Base-by-base conservation (phyloP, 1,284 basidiomycete species). In the Leccinum insigne region DNA sequence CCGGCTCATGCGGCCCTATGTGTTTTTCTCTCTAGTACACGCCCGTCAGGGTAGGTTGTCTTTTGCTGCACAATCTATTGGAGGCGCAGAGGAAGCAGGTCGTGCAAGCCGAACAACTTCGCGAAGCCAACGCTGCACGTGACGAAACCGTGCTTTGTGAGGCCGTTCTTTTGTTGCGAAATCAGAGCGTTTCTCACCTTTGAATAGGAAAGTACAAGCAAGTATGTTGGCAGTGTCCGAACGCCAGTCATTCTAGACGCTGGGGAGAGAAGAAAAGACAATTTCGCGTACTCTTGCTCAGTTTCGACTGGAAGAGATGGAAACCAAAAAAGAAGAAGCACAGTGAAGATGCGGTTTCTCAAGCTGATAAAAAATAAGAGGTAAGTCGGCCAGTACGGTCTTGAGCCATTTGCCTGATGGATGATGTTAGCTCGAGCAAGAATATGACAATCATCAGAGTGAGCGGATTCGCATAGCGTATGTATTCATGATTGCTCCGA, bases 211-310 rank as follows among this genome's bases (percentile, higher is more conserved):
- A 81, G 88, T 89, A 0, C 80, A 84, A 26, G 91, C 95, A 6
- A 93, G 89, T 67, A 80, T 91, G 2, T 85, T 91, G 54, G 95
- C 93, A 1, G 89, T 96, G 1, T 85, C 90, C 42, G 96, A 99
- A 76, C 91, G 98, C 1, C 95, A 98, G 75, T 83, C 89, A 23
- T 84, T 98, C 5, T 94, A 96, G 69, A 86, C 86, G 0, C 83
- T 96, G 2, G 83, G 83, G n/a, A 88, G 95, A 66, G 94, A 98
- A 64, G 89, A 92, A 71, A 95, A 96, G 77, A 90, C 88, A 1
- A 77, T 88, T 2, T 77, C 82, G 6, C 88, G 94, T 44, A 82
- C 87, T 1, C 82, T 95, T 9, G 79, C 86, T 4, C 88, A 92
- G 70, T 79, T 94, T 69, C 92, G 90, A 72, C 82, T 91, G 40